These are phyloP conservation scores for Puccinia triticina DNA, from an alignment of 1,284 basidiomycete genomes.

Conservation along the genomic window DNA sequence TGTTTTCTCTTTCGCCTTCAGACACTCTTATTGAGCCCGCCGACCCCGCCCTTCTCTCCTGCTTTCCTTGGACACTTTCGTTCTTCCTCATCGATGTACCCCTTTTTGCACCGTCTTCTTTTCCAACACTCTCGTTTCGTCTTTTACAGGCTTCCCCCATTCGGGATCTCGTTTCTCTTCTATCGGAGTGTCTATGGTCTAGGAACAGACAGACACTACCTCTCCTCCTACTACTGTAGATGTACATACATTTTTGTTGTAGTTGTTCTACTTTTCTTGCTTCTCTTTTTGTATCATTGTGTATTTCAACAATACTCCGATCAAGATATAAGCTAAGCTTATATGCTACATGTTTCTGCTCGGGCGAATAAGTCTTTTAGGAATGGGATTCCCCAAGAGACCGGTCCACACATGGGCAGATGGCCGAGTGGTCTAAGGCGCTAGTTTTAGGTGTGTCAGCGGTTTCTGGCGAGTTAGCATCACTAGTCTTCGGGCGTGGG, in stretches of 20 bases:
- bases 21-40: background rate
- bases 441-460: slow-evolving; percentile 31
- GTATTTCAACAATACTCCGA: too few relatives aligned
- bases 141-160: too few relatives aligned
- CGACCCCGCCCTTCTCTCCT: background rate
- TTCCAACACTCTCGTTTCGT: background rate
- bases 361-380: too few relatives aligned
- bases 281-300: background rate
- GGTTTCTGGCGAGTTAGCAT: background rate
- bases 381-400: background rate
- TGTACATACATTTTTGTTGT: background rate
- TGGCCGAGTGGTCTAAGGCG: slow-evolving; percentile 48
- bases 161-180: too few relatives aligned
- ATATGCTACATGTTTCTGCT: too few relatives aligned
- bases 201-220: background rate
- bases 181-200: too few relatives aligned
- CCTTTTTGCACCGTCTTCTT: background rate
- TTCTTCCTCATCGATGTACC: too few relatives aligned
- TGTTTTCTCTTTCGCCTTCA: background rate
- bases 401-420: background rate
- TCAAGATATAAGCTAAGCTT: too few relatives aligned
- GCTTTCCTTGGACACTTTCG: background rate
- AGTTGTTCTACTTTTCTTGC: background rate
- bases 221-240: too few relatives aligned
- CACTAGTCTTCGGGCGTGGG: slow-evolving; percentile 60